Base-by-base conservation (phyloP, 352 stramenopile genomes). In the Globisporangium solare region DNA sequence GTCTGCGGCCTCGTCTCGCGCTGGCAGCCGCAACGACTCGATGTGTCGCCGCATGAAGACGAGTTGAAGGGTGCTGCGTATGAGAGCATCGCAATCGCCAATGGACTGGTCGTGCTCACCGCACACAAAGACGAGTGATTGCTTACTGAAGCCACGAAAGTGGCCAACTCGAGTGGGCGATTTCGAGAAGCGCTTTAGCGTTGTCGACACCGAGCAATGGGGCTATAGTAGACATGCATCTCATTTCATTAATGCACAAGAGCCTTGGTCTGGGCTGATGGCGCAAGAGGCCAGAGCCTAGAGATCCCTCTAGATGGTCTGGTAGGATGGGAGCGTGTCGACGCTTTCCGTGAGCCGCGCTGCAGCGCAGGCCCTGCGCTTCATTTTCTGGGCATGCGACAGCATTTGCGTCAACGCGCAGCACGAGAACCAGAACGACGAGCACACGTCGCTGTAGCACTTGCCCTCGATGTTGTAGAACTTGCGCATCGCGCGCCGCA, bases 81-180 rank as follows among this genome's bases (percentile, higher is more conserved):
- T 71, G 61, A 76, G 10, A 68, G 58, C 37, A 70, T 87, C 12
- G 70, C 70, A 6, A 69, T 87, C 48, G 74, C 76, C 3, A 65
- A 70, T 35, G 76, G 76, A 13, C 53, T 87, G 17, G 51, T 83
- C 8, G 35, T 82, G 13, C 66, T 85, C 37, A 69, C 62, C 17
- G 58, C 58, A 18, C 63, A 79, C 53, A 43, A 10, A 3, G 11
- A 35, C 10, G 27, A 35, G 5, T 35, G 5, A 35, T 35, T 7
- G 5, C 7, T 35, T 27, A 5, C 24, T 27, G 24, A 27, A 27
- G 24, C 24, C 24, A 27, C 5, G 24, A 5, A 27, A 27, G 2
- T 27, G 24, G 24, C 27, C 27, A 27, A 6, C 27, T 10, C 27
- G 27, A 35, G 27, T 35, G 27, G 27, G 10, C 4, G 10, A 35